A percentile compares a stretch with the other conserved stretches of the same genome.
phyloP scores from a whole-genome alignment of 345 rosid genomes.

The Chamaenerion angustifolium region DNA sequence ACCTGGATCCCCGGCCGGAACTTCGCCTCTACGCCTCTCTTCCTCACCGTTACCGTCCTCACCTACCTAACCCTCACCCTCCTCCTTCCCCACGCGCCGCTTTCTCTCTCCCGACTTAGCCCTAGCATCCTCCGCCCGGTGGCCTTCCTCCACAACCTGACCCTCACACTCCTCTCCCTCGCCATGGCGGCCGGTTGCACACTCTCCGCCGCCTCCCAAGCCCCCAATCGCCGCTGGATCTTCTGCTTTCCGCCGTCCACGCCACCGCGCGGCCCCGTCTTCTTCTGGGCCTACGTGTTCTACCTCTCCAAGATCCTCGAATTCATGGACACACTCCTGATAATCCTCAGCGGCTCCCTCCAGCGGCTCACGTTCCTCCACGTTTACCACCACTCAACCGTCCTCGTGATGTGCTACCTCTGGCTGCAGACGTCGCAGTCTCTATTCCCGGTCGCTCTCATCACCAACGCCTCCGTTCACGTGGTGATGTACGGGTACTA shows the following conservation, averaged over 20 bases:
- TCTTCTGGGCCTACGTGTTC: slow-evolving; percentile 58
- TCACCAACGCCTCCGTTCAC: slow-evolving; percentile 43
- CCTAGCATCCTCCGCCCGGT: slow-evolving; percentile 46
- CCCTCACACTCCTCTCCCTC: slow-evolving; percentile 45
- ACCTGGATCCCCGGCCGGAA: slow-evolving; percentile 44
- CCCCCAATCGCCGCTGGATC: slow-evolving; percentile 19
- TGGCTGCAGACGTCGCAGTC: slow-evolving; percentile 36
- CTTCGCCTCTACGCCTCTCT: slow-evolving; percentile 40
- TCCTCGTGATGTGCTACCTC: slow-evolving; percentile 45
- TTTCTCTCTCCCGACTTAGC: slow-evolving; percentile 7
- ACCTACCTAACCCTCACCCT: slow-evolving; percentile 26
- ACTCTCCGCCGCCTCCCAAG: slow-evolving; percentile 27
- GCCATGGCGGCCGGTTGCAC: slow-evolving; percentile 61
- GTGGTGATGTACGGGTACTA: slow-evolving; percentile 53
- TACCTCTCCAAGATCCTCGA: slow-evolving; percentile 57
- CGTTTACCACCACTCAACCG: slow-evolving; percentile 59
- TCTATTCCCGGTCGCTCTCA: slow-evolving; percentile 34
- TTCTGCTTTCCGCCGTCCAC: slow-evolving; percentile 41
- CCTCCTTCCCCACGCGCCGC: slow-evolving; percentile 11
- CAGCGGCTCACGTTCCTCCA: slow-evolving; percentile 51
- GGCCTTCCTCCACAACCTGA: slow-evolving; percentile 60
- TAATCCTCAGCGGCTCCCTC: slow-evolving; percentile 25
- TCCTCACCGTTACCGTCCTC: slow-evolving; percentile 31
- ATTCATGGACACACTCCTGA: slow-evolving; percentile 43
- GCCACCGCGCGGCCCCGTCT: slow-evolving; percentile 35